Evolutionary conservation across 805 yeast species (phyloP), one percentile per base, ranked within the genome.

Genomic region (Ascoidea asiatica): DNA sequence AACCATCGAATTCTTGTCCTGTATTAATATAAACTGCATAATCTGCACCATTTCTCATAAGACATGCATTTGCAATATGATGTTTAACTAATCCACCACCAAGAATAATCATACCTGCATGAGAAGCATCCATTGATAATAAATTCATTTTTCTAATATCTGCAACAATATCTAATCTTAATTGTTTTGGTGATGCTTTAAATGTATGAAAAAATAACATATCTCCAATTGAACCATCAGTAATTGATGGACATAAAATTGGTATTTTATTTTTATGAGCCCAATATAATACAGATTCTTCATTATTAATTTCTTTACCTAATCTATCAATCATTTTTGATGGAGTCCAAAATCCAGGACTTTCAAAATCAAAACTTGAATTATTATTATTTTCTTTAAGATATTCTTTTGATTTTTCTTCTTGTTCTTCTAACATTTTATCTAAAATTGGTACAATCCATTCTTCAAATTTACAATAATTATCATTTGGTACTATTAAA

Each of bases 41-140:
- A 61, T 92, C 99, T 19, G 99, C 98, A 56, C 99, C 99, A 56
- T 92, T 94, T 70, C 99, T 82, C 99, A 92, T 92, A 54, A 92
- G 70, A 60, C 97, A 90, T 13, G 99, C 98, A 58, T 92, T 92
- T 56, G 95, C 89, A 54, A 92, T 92, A 60, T 92, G 99, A 61
- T 92, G 99, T 66, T 92, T 92, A 57, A 92, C 76, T 46, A 92
- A 66, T 38, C 99, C 98, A 56, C 98, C 98, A 46, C 99, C 98
- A 42, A 92, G 73, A 50, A 92, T 80, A 44, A 92, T 67, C 97
- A 92, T 92, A 51, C 98, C 97, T 5, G 99, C 97, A 52, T 71
- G 75, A 29, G 82, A 73, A 11, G 99, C 96, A 46, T 81, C 94
- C 95, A 92, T 89, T 6, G 97, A 81, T 80, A 90, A 72, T 46